Evolutionary conservation across 805 yeast species (phyloP), one percentile per base, ranked within the genome.

Genomic region (Wickerhamomyces mucosus): DNA sequence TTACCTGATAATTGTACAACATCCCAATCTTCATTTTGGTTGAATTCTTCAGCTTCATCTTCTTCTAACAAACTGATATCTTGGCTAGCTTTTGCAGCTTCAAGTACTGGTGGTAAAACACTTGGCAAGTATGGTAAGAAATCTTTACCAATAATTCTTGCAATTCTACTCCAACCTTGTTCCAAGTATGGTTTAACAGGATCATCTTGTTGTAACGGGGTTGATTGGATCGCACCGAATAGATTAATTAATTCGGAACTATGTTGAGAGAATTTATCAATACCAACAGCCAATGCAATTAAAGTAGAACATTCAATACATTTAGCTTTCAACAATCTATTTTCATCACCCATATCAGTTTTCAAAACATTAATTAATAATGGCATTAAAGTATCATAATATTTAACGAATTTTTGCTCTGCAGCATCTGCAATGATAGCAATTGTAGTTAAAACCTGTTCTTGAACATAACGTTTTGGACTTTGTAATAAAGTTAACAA

Each of bases 351-450:
- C 57, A 79, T 69, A 42, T 84, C 94, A 5, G 89, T 63, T 44
- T 68, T 73, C 59, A 92, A 61, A 15, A 89, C 94, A 39, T 79
- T 75, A 35, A 86, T 61, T 39, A 89, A 64, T 42, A 85, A 61
- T 13, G 96, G 95, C 94, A 92, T 89, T 55, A 92, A 67, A 2
- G 96, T 81, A 53, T 86, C 96, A 55, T 88, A 92, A 54, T 92
- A 92, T 59, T 88, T 89, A 46, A 75, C 68, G 53, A 92, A 92
- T 50, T 80, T 81, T 40, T 69, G 69, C 56, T 85, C 85, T 4
- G 97, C 95, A 12, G 96, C 94, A 58, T 89, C 97, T 3, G 98
- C 98, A 42, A 89, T 88, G 43, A 88, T 83, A 15, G 97, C 95
- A 56, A 92, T 88, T 0, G 97, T 92, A 9, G 97, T 88, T 36